Base-by-base conservation (phyloP, 805 yeast genomes). In the Clavispora fructus region DNA sequence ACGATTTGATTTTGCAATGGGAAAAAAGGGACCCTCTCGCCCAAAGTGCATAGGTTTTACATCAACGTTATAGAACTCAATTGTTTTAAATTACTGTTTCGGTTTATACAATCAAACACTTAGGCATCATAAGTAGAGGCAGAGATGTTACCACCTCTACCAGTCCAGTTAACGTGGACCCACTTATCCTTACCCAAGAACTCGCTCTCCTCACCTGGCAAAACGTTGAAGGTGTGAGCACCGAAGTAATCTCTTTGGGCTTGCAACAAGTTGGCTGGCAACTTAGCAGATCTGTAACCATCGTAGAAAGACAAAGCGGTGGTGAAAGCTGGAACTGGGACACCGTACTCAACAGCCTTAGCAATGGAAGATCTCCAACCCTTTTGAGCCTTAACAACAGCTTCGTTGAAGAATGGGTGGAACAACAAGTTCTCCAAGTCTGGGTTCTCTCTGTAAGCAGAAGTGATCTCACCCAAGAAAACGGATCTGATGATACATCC, bases 201-300 rank as follows among this genome's bases (percentile, higher is more conserved):
- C 44, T 75, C 89, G 65, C 80, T 77, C 61, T 89, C 96, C 61
- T 61, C 69, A 72, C 92, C 94, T 61, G 96, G 96, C 68, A 90
- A 78, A 55, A 94, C 95, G 72, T 82, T 82, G 90, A 94, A 92
- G 65, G 99, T 94, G 82, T 92, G 99, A 57, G 99, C 98, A 76
- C 99, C 99, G 65, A 92, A 92, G 88, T 90, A 92, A 73, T 92
- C 99, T 82, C 99, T 89, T 82, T 92, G 99, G 64, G 98, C 99
- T 79, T 92, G 99, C 69, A 92, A 79, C 74, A 92, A 80, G 85
- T 92, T 92, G 58, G 99, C 99, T 67, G 98, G 98, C 66, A 91
- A 78, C 70, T 85, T 81, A 55, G 81, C 95, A 50, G 96, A 85
- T 83, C 98, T 86, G 89, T 87, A 91, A 73, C 98, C 98, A 69